phyloP scores from a whole-genome alignment of 257 asterid genomes.

The Primulina eburnea region DNA sequence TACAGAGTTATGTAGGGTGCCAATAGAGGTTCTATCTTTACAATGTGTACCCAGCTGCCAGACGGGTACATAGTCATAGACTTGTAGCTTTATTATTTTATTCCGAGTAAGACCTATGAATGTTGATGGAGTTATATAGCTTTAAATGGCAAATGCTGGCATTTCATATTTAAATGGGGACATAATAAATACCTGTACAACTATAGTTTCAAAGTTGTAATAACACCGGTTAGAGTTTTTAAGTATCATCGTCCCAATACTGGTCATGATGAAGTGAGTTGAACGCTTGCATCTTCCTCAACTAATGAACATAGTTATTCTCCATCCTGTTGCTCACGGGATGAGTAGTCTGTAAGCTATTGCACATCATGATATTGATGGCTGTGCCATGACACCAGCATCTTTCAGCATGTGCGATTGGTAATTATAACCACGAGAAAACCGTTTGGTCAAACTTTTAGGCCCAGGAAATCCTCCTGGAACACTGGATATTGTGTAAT shows the following conservation, averaged over 20 bases:
- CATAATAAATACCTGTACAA: neutral
- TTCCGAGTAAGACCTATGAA: neutral
- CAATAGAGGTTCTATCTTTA: neutral
- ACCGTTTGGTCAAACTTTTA: constrained; percentile 18
- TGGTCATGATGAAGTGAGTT: too few relatives aligned
- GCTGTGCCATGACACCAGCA: constrained; percentile 31
- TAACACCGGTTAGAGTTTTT: neutral
- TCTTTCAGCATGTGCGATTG: constrained; percentile 26
- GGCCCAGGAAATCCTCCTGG: constrained; percentile 16
- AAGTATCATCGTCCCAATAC: neutral
- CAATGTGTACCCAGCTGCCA: neutral
- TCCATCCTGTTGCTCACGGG: constrained; percentile 16
- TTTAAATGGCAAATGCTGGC: neutral
- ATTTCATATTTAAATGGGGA: neutral
- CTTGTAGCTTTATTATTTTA: neutral
- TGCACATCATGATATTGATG: constrained; percentile 28
- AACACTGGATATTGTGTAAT: constrained; percentile 21
- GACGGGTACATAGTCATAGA: neutral
- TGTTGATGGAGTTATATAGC: neutral
- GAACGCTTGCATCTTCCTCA: too few relatives aligned
- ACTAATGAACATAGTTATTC: neutral
- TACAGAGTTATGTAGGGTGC: neutral
- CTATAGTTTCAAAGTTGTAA: neutral
- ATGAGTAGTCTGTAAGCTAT: constrained; percentile 26
- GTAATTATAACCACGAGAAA: constrained; percentile 24